Evolutionary conservation across 2,329 filamentous ascomycete genomes (phyloP), one percentile per base, ranked within the genome.

Genomic region (Fusarium pseudocircinatum): DNA sequence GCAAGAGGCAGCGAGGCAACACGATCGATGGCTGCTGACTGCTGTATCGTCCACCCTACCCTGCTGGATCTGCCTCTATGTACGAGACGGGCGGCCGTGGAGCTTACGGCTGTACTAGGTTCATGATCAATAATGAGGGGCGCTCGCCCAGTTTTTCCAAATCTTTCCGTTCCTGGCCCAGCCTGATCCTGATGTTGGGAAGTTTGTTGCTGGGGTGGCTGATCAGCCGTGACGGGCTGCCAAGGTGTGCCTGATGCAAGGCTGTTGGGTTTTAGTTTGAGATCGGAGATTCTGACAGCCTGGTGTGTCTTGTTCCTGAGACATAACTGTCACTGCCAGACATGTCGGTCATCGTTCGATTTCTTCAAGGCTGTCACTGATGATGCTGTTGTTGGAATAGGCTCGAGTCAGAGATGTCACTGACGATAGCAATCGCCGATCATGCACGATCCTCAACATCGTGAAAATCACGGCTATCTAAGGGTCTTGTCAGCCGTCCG

Each of bases 81-180:
- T 69, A 66, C 68, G 49, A 75, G 61, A 72, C 42, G 42, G 58
- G 60, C 58, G 59, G 64, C 39, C 60, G 37, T 49, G 60, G 57
- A 67, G 46, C 71, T 60, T 60, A 58, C 64, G 61, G 60, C 58
- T 66, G 64, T 72, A 72, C 72, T 74, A 74, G 72, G 60, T 72
- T 69, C 60, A 74, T 64, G 68, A 74, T 63, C 72, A 74, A 74
- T 72, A 74, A 75, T 65, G 69, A 74, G 67, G 72, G 72, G 72
- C 68, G 72, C 60, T 74, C 60, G 64, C 72, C 72, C 72, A 57
- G 72, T 74, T 68, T 72, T 74, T 72, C 68, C 72, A 74, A 63
- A 47, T 69, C 30, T 52, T 49, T 49, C 49, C 47, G 63, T 63
- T 70, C 52, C 64, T 74, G 57, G 58, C n/a, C 42, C 52, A 68